These are phyloP conservation scores for Lantana camara DNA, from an alignment of 257 asterid genomes.

Conservation along the genomic window DNA sequence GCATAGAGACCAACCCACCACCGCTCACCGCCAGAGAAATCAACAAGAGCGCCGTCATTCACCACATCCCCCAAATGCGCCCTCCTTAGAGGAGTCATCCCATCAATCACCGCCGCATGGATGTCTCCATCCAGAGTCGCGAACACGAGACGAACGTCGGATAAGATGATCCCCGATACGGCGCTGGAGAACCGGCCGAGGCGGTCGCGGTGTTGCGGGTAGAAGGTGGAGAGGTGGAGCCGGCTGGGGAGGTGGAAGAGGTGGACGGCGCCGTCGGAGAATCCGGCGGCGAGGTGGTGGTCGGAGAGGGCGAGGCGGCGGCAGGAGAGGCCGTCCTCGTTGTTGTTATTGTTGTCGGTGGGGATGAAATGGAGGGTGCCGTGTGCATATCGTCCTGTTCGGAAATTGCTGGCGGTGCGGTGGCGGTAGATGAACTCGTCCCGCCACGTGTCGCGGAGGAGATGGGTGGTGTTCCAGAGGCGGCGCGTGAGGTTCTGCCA, in stretches of 20 bases:
- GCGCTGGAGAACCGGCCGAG: constrained; percentile 69
- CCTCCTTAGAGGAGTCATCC: constrained; percentile 44
- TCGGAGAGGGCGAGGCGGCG: constrained; percentile 79
- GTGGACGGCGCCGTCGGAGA: constrained; percentile 73
- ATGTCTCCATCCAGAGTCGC: constrained; percentile 81
- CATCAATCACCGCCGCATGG: constrained; percentile 50
- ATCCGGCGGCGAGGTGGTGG: constrained; percentile 77
- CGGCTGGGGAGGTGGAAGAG: constrained; percentile 54
- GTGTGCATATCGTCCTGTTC: constrained; percentile 34
- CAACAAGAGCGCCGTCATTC: constrained; percentile 76
- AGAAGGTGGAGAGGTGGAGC: constrained; percentile 52
- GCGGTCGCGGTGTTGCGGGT: constrained; percentile 68
- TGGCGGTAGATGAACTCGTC: constrained; percentile 78
- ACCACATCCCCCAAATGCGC: constrained; percentile 76
- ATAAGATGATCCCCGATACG: constrained; percentile 62
- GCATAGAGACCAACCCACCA: constrained; percentile 99
- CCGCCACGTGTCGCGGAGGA: constrained; percentile 59
- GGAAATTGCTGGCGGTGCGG: constrained; percentile 65
- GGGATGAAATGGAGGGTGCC: constrained; percentile 58
- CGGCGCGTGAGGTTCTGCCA: constrained; percentile 73
- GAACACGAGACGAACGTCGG: constrained; percentile 51
- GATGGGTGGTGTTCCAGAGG: constrained; percentile 58
- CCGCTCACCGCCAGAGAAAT: constrained; percentile 65
- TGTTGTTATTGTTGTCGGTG: constrained; percentile 44
- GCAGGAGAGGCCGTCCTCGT: constrained; percentile 52